Conservation (phyloP, 805 yeast genomes). For the Hanseniaspora occidentalis region DNA sequence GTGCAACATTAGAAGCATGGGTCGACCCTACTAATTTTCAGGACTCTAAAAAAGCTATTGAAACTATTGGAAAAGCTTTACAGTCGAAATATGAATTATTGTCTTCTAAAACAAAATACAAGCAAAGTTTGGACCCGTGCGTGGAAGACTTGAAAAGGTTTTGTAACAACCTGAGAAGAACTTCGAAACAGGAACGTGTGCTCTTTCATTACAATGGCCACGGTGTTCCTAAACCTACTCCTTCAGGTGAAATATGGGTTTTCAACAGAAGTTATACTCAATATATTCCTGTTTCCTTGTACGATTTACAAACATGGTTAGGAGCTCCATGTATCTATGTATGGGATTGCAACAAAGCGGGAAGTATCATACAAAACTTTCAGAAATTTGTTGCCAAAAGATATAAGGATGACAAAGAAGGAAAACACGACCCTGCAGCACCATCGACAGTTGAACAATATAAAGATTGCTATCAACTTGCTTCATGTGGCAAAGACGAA, state of each 20-base stretch:
- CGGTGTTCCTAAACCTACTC: constrained; percentile 96
- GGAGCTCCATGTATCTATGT: constrained; percentile 97
- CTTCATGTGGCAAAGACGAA: constrained; percentile 84
- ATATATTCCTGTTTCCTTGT: constrained; percentile 91
- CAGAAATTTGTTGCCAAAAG: constrained; percentile 82
- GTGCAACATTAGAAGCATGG: constrained; percentile 89
- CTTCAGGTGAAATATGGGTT: constrained; percentile 96
- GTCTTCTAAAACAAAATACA: constrained; percentile 76
- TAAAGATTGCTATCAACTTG: constrained; percentile 81
- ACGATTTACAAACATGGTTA: constrained; percentile 91
- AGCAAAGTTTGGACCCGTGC: constrained; percentile 85
- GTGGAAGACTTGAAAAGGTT: constrained; percentile 91
- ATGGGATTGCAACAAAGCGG: constrained; percentile 90
- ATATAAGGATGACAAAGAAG: constrained; percentile 71
- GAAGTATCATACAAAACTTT: constrained; percentile 81
- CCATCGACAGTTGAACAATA: constrained; percentile 38
- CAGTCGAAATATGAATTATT: constrained; percentile 85
- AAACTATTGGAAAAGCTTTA: constrained; percentile 76
- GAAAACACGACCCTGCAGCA: constrained; percentile 29
- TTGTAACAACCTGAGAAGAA: constrained; percentile 76
- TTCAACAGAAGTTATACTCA: constrained; percentile 95
- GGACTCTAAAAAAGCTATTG: constrained; percentile 84
- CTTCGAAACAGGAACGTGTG: constrained; percentile 87
- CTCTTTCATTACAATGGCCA: constrained; percentile 95
- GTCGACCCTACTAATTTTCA: constrained; percentile 72